These are phyloP conservation scores for Fusarium dimerum DNA, from an alignment of 2,329 filamentous ascomycete genomes.

Conservation along the genomic window DNA sequence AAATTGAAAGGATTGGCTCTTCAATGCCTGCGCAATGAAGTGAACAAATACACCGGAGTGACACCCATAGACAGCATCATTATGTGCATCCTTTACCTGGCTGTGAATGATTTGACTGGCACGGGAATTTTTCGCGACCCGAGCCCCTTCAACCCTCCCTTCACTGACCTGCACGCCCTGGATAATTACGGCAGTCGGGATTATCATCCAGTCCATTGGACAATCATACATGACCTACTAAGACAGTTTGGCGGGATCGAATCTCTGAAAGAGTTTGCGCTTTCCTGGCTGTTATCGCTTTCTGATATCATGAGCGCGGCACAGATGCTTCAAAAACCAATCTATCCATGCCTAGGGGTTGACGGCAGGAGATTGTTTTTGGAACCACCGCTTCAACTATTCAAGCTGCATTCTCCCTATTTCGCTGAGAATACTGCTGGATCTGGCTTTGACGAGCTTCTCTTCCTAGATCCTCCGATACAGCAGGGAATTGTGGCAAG, in stretches of 20 bases:
- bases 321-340: slow-evolving; percentile 8
- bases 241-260: slow-evolving; percentile 6
- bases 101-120: slow-evolving; percentile 8
- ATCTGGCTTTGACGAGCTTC: too few species aligned
- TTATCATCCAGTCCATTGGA: slow-evolving; percentile 9
- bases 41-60: slow-evolving; percentile 4
- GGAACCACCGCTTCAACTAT: neutral
- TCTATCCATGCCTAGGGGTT: slow-evolving; percentile 9
- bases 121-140: slow-evolving; percentile 7
- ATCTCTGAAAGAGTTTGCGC: slow-evolving; percentile 3
- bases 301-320: slow-evolving; percentile 11
- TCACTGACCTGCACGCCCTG: slow-evolving; percentile 5
- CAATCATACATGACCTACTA: slow-evolving; percentile 8
- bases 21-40: slow-evolving; percentile 5
- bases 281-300: slow-evolving; percentile 7
- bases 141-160: slow-evolving; percentile 7
- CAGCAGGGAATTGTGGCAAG: too few species aligned
- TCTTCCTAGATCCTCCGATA: too few species aligned
- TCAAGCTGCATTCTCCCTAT: too few species aligned
- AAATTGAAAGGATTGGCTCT: slow-evolving; percentile 7
- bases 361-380: slow-evolving; percentile 3
- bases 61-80: slow-evolving; percentile 12
- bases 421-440: too few species aligned
- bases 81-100: slow-evolving; percentile 12
- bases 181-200: slow-evolving; percentile 10